Evolutionary conservation across 768 basidiomycete species (phyloP).

Genomic region (Mycena galopus): DNA sequence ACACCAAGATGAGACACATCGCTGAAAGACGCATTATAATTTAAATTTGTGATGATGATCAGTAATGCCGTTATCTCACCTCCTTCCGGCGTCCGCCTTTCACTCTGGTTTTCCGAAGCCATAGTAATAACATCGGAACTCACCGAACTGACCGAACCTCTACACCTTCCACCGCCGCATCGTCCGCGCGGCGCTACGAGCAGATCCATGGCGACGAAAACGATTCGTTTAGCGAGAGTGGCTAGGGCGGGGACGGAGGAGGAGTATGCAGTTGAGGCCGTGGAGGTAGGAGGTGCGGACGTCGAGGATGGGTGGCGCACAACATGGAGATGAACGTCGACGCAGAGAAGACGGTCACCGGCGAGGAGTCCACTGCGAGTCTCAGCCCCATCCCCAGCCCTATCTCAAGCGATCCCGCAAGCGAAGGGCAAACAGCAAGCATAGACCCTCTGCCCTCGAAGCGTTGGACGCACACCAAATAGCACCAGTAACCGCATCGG

Average conservation of each 20-base stretch:
- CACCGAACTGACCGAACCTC: too few relatives aligned
- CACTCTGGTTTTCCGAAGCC: too few relatives aligned
- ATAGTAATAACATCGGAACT: too few relatives aligned
- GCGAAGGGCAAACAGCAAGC: constrained; percentile 84
- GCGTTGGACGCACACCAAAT: constrained; percentile 66
- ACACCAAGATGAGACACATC: too few relatives aligned
- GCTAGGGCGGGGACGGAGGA: constrained; percentile 56
- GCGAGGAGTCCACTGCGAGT: constrained; percentile 46
- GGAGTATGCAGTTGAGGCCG: constrained; percentile 43
- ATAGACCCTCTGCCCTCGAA: constrained; percentile 68
- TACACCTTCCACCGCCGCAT: too few relatives aligned
- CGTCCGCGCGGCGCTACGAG: constrained; percentile 92
- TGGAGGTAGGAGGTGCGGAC: constrained; percentile 43
- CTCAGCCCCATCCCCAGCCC: constrained; percentile 23
- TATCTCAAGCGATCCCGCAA: neutral
- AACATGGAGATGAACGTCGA: constrained; percentile 72
- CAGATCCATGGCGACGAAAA: constrained; percentile 83
- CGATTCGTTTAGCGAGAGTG: constrained; percentile 47
- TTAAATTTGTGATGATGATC: too few relatives aligned
- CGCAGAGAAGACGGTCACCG: constrained; percentile 39
- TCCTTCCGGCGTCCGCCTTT: too few relatives aligned
- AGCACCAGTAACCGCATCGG: constrained; percentile 58
- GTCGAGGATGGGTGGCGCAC: constrained; percentile 51
- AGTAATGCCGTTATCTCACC: too few relatives aligned
- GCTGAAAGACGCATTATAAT: too few relatives aligned